Evolutionary conservation across 169 alveolate genomes (phyloP).

Genomic region (Ichthyophthirius multifiliis): DNA sequence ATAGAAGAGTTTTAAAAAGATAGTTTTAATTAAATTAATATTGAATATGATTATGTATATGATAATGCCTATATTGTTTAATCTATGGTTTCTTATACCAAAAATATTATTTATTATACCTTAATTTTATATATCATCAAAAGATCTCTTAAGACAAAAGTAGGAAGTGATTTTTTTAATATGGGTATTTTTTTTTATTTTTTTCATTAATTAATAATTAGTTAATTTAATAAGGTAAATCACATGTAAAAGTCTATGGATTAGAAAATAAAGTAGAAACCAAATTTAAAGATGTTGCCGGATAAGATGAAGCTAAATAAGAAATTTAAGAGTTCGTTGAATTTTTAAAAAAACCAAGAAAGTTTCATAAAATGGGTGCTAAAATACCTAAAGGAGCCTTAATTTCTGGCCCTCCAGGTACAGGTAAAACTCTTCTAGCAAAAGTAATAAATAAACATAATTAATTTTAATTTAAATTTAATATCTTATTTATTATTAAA

Average conservation of each 20-base stretch:
- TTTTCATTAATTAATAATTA: not conserved
- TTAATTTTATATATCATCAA: not conserved
- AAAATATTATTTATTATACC: not conserved
- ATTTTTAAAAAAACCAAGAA: slow-evolving; percentile 88
- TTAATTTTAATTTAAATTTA: not conserved
- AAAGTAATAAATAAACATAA: slow-evolving; percentile 93
- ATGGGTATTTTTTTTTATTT: not conserved
- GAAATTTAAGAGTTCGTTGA: slow-evolving; percentile 94
- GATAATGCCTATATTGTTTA: slow-evolving; percentile 21
- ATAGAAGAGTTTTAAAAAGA: slow-evolving; percentile 21
- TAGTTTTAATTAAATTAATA: slow-evolving; percentile 17
- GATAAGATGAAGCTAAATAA: slow-evolving; percentile 88
- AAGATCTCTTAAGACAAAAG: not conserved
- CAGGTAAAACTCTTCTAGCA: slow-evolving; percentile 86
- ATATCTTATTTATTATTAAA: not conserved
- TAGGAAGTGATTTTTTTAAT: slow-evolving; percentile 31
- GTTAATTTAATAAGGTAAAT: slow-evolving; percentile 18
- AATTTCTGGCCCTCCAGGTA: slow-evolving; percentile 49
- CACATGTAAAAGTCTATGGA: slow-evolving; percentile 72
- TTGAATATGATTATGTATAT: not conserved
- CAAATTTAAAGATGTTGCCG: slow-evolving; percentile 75
- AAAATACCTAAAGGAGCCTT: slow-evolving; percentile 96
- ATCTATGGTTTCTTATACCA: not conserved
- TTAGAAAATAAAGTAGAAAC: slow-evolving; percentile 62
- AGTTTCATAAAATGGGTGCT: slow-evolving; percentile 93